phyloP scores from a whole-genome alignment of 306 rosid genomes.

The Myrica gale region DNA sequence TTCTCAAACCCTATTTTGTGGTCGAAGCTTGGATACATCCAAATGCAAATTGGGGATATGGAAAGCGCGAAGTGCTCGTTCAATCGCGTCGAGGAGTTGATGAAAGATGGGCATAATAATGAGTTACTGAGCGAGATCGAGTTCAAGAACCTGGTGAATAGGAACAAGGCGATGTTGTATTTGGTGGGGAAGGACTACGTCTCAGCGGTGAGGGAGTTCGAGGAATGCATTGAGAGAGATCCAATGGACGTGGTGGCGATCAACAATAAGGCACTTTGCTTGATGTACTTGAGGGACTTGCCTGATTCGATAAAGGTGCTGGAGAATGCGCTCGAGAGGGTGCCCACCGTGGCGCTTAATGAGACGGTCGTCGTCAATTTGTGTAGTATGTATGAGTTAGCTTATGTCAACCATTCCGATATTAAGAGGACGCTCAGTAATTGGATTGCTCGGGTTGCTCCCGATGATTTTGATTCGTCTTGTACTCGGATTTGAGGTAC shows the following conservation, averaged over 20 bases:
- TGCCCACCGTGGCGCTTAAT: constrained; percentile 79
- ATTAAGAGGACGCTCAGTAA: constrained; percentile 78
- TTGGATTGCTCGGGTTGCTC: constrained; percentile 96
- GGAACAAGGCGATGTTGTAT: constrained; percentile 78
- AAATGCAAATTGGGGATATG: constrained; percentile 78
- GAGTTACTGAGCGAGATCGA: constrained; percentile 56
- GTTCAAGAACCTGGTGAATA: constrained; percentile 57
- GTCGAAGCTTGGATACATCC: constrained; percentile 80
- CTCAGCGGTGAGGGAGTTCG: constrained; percentile 92
- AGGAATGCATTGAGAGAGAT: constrained; percentile 83
- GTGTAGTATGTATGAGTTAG: constrained; percentile 97
- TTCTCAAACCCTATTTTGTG: constrained; percentile 50
- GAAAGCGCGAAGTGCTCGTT: constrained; percentile 79
- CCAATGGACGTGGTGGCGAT: constrained; percentile 60
- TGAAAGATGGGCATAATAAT: constrained; percentile 39
- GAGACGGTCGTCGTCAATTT: constrained; percentile 82
- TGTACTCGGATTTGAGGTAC: constrained; percentile 77
- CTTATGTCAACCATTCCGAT: constrained; percentile 91
- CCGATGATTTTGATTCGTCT: constrained; percentile 84
- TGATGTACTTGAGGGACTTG: constrained; percentile 91
- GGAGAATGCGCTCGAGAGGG: constrained; percentile 85
- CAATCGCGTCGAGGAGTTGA: constrained; percentile 48
- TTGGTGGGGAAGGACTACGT: constrained; percentile 89
- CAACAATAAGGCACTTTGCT: constrained; percentile 82
- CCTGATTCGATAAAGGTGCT: constrained; percentile 88